phyloP scores from a whole-genome alignment of 2,329 filamentous ascomycete species.

The Ceratocystiopsis minuta region DNA sequence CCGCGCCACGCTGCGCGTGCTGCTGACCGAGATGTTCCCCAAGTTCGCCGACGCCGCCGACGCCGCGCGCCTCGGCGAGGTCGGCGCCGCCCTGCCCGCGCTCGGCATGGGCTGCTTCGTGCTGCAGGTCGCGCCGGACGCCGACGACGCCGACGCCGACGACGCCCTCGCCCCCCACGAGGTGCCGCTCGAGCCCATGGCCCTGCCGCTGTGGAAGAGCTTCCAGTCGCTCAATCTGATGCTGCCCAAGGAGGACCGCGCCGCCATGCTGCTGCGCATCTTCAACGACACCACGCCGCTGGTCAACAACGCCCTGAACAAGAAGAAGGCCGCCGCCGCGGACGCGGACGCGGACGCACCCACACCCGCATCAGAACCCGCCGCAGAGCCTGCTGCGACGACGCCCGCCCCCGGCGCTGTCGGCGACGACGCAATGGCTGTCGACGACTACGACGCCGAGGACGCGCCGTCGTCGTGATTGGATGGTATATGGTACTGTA shows the following conservation, averaged over 20 bases:
- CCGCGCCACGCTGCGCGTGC: conserved; percentile 60
- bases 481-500: too few relatives aligned
- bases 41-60: conserved; percentile 61
- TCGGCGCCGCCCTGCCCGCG: conserved; percentile 63
- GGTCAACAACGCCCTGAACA: conserved; percentile 46
- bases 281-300: conserved; percentile 80
- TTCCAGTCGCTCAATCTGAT: conserved; percentile 86
- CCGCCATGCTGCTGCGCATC: conserved; percentile 76
- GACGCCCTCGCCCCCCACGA: too few relatives aligned
- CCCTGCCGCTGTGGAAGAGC: conserved; percentile 86
- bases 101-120: conserved; percentile 87
- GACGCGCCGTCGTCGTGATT: conserved; percentile 8
- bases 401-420: not conserved
- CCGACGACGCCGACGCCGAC: conserved; percentile 1
- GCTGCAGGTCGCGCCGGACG: conserved; percentile 53
- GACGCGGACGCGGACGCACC: conserved; percentile 1
- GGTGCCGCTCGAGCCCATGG: conserved; percentile 48
- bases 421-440: not conserved
- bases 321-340: conserved; percentile 21
- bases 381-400: not conserved
- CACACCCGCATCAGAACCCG: not conserved
- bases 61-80: conserved; percentile 62
- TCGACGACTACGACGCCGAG: conserved; percentile 8
- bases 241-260: conserved; percentile 92
- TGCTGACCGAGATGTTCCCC: conserved; percentile 94